A percentile compares a stretch with the other conserved stretches of the same genome.
Evolutionary conservation across 768 basidiomycete genomes (phyloP).

Genomic region (Amanita subjunquillea): DNA sequence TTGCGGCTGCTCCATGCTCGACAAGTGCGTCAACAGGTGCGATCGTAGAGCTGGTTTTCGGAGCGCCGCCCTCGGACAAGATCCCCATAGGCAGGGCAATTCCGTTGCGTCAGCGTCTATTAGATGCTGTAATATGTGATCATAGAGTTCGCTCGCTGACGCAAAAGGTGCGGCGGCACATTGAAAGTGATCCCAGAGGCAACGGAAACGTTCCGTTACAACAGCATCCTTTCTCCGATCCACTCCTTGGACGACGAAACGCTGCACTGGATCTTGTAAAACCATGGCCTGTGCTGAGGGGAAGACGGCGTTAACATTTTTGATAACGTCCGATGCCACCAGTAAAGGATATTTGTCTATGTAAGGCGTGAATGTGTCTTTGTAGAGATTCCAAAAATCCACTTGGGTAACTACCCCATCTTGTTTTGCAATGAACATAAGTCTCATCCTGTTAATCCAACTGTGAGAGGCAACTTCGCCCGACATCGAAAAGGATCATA

Average conservation of each 20-base stretch:
- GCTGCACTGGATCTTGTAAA: conserved; percentile 54
- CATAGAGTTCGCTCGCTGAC: conserved; percentile 57
- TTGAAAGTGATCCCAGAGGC: conserved; percentile 63
- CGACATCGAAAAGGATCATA: conserved; percentile 18
- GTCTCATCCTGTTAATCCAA: conserved; percentile 63
- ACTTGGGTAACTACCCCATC: conserved; percentile 87
- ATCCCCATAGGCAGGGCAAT: conserved; percentile 60
- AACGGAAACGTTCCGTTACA: conserved; percentile 56
- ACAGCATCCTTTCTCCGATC: conserved; percentile 51
- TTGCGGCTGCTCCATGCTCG: conserved; percentile 40
- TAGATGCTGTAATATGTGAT: conserved; percentile 58
- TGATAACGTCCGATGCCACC: conserved; percentile 89
- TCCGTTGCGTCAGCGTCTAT: conserved; percentile 31
- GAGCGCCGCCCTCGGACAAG: conserved; percentile 40
- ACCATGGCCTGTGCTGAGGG: conserved; percentile 85
- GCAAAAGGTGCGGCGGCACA: conserved; percentile 38
- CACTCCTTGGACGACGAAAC: conserved; percentile 86
- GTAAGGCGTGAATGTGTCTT: conserved; percentile 63
- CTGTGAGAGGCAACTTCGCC: not conserved
- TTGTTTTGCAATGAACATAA: conserved; percentile 70
- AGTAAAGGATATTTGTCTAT: conserved; percentile 51
- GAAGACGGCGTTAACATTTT: conserved; percentile 80
- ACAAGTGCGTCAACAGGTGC: conserved; percentile 73
- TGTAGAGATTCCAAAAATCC: conserved; percentile 92
- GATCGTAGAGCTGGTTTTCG: conserved; percentile 44